Evolutionary conservation across 2,329 filamentous ascomycete species (phyloP).

Genomic region (Chrysosporium queenslandicum): DNA sequence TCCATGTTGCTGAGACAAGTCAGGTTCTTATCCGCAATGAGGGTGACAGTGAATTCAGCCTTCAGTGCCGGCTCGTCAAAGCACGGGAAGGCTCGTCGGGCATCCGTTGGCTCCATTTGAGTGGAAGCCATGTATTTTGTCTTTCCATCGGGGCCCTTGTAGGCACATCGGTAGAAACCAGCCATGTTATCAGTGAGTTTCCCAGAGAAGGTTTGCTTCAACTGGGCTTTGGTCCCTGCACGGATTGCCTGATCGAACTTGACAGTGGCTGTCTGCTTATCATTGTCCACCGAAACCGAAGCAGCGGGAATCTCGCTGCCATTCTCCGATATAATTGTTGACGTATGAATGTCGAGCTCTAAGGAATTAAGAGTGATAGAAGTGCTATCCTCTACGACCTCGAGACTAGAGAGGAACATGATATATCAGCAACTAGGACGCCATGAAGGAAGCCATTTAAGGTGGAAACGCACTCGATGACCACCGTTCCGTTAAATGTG

Average conservation of each 20-base stretch:
- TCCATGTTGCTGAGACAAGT: slow-evolving; percentile 98
- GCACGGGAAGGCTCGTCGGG: slow-evolving; percentile 83
- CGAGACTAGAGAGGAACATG: slow-evolving; percentile 44
- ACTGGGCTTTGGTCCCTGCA: slow-evolving; percentile 65
- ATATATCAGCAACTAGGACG: slow-evolving; percentile 14
- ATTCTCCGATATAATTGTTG: slow-evolving; percentile 52
- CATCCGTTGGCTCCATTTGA: slow-evolving; percentile 95
- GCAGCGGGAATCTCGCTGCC: slow-evolving; percentile 52
- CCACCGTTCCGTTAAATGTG: slow-evolving; percentile 73
- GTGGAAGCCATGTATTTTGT: slow-evolving; percentile 77
- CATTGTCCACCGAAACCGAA: slow-evolving; percentile 61
- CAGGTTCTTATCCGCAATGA: slow-evolving; percentile 80
- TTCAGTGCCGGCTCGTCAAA: slow-evolving; percentile 95
- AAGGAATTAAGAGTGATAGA: slow-evolving; percentile 81
- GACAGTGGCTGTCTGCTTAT: slow-evolving; percentile 72
- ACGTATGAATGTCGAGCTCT: slow-evolving; percentile 71
- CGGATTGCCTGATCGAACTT: slow-evolving; percentile 63
- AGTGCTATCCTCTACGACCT: slow-evolving; percentile 72
- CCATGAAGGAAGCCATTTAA: background rate
- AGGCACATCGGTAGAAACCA: slow-evolving; percentile 92
- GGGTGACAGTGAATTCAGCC: slow-evolving; percentile 80
- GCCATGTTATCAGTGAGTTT: slow-evolving; percentile 90
- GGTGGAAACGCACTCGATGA: slow-evolving; percentile 56
- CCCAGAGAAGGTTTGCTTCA: slow-evolving; percentile 69
- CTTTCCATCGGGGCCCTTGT: slow-evolving; percentile 69